Conservation (phyloP, 345 rosid genomes). For the Salix caprea region DNA sequence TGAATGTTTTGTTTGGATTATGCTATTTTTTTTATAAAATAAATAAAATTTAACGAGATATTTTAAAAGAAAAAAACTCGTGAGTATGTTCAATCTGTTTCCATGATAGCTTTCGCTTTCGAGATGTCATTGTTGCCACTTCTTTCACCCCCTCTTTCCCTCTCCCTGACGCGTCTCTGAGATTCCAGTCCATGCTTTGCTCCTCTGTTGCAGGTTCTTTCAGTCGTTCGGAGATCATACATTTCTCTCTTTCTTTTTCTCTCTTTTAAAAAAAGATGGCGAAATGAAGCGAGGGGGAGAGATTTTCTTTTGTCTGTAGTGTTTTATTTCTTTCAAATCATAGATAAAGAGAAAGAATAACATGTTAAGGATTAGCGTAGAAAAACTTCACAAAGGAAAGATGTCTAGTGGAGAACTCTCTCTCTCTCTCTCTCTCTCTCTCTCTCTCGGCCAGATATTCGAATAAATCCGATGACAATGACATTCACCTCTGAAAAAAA, state of each 20-base stretch:
- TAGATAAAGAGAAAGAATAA: neutral
- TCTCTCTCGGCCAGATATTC: neutral
- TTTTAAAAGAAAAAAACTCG: too few relatives aligned
- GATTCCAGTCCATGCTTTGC: constrained; percentile 31
- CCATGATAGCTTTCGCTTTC: constrained; percentile 56
- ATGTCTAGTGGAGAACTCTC: too few relatives aligned
- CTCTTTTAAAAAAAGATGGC: neutral
- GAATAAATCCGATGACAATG: neutral
- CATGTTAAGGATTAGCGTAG: too few relatives aligned
- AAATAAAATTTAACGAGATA: too few relatives aligned
- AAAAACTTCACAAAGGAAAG: too few relatives aligned
- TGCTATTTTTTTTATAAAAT: too few relatives aligned
- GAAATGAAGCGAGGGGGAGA: neutral
- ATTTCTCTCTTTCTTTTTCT: neutral
- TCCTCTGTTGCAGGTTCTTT: neutral
- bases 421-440: neutral
- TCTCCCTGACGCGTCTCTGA: constrained; percentile 1
- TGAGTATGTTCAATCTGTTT: constrained; percentile 29
- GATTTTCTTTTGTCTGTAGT: too few relatives aligned
- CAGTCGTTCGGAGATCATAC: constrained; percentile 9
- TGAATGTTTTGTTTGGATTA: too few relatives aligned
- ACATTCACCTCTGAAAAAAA: neutral
- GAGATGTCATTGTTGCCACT: constrained; percentile 28
- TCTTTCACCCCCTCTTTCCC: neutral
- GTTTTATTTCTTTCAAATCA: neutral